Evolutionary conservation across 495 filamentous ascomycete genomes (phyloP), one percentile per base, ranked within the genome.

Genomic region (Podospora sp.): DNA sequence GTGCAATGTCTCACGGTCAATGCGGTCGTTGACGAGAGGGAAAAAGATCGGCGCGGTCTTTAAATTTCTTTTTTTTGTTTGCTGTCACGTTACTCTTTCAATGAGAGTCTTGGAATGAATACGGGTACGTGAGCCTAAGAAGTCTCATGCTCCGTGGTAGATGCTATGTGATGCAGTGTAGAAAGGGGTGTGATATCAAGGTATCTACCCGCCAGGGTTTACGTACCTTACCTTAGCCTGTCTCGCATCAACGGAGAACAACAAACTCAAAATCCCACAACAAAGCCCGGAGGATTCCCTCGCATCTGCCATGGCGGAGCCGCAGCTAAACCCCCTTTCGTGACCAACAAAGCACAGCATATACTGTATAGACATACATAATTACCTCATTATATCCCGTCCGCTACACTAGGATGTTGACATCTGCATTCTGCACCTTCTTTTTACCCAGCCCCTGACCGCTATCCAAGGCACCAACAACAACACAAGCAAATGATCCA

Each of bases 251-350:
- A n/a, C n/a, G n/a, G n/a, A n/a, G n/a, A n/a, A 8, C 29, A 33
- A 33, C 29, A 33, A 8, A 33, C 29, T 33, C 29, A 8, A 6
- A 11, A 46, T 2, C 40, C 40, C 40, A n/a, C n/a, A n/a, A n/a
- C n/a, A n/a, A n/a, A n/a, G n/a, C n/a, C n/a, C n/a, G n/a, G 9
- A 11, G 14, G 40, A 46, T 2, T 18, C 2, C 40, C 16, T 46
- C 16, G 52, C 52, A 55, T 11, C 52, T 55, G 52, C 52, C 52
- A 55, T 55, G 52, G 52, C 52, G 22, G 52, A 55, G 52, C 20
- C 21, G 52, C 52, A 11, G 40, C 5, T 14, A 14, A 46, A 2
- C 40, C 40, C 40, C 5, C 8, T 8, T n/a, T n/a, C n/a, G n/a
- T n/a, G 33, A 36, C 6, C 33, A 36, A 36, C 33, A 36, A 36